Evolutionary conservation across 306 rosid species (phyloP).

Genomic region (Vigna reflexopilosa): DNA sequence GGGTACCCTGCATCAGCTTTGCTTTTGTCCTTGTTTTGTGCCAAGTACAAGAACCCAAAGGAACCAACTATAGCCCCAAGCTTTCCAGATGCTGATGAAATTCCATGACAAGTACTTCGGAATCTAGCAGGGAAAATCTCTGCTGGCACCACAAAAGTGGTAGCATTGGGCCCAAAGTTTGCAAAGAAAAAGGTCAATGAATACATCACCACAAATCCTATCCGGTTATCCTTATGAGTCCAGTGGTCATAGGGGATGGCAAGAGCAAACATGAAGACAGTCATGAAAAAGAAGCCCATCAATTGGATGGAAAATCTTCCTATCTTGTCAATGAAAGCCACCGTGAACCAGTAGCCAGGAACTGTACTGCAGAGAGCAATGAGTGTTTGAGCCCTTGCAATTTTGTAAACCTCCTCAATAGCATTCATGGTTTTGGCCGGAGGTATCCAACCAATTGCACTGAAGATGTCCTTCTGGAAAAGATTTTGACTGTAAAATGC

Average conservation of each 20-base stretch:
- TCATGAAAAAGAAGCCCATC: constrained; percentile 89
- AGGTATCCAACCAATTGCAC: constrained; percentile 87
- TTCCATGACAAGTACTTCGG: constrained; percentile 78
- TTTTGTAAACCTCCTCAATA: constrained; percentile 72
- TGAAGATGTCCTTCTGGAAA: constrained; percentile 87
- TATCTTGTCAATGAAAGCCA: constrained; percentile 68
- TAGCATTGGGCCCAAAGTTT: constrained; percentile 84
- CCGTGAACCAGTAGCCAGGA: constrained; percentile 94
- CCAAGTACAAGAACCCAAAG: constrained; percentile 84
- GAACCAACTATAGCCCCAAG: constrained; percentile 86
- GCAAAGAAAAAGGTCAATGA: constrained; percentile 81
- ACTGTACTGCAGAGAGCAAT: constrained; percentile 83
- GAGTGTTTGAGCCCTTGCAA: constrained; percentile 82
- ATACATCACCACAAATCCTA: constrained; percentile 72
- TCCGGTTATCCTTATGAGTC: constrained; percentile 72
- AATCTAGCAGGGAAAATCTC: constrained; percentile 82
- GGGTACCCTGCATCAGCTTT: constrained; percentile 85
- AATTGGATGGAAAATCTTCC: constrained; percentile 78
- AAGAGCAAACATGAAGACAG: constrained; percentile 84
- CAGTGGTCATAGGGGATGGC: constrained; percentile 90
- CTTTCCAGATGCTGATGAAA: constrained; percentile 76
- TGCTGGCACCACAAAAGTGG: constrained; percentile 84
- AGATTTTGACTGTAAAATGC: constrained; percentile 43
- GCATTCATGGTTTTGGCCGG: constrained; percentile 79
- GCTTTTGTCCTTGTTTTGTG: constrained; percentile 68